These are phyloP conservation scores for Umbilicus rupestris DNA, from an alignment of 164 flowering plant genomes.

Conservation along the genomic window DNA sequence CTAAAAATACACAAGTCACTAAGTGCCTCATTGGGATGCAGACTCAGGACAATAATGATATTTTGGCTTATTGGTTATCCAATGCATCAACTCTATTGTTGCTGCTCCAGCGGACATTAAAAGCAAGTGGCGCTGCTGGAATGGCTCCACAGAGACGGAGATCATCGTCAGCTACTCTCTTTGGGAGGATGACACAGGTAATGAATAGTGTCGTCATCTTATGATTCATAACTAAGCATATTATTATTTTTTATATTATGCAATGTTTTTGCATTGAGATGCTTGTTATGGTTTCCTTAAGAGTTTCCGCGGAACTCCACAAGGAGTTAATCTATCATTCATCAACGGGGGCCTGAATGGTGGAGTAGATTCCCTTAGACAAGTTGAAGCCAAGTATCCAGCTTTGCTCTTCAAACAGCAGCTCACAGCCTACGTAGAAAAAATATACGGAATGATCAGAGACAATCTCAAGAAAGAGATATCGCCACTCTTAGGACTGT, in stretches of 20 bases:
- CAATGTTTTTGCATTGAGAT: background rate
- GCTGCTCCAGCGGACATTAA: conserved; percentile 85
- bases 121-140: conserved; percentile 96
- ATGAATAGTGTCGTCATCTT: no score
- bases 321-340: conserved; percentile 72
- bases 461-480: conserved; percentile 97
- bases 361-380: conserved; percentile 65
- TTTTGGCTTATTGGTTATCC: conserved; percentile 90
- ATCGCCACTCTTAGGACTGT: conserved; percentile 89
- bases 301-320: conserved; percentile 98
- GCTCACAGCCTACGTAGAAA: conserved; percentile 97
- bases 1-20: background rate
- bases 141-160: conserved; percentile 88
- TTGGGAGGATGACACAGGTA: conserved; percentile 96
- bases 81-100: conserved; percentile 88
- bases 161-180: conserved; percentile 75
- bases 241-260: background rate
- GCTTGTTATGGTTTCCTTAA: conserved; percentile 14
- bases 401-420: conserved; percentile 98
- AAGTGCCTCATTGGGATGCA: conserved; percentile 20
- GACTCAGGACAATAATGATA: conserved; percentile 83
- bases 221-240: background rate
- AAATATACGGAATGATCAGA: conserved; percentile 96
- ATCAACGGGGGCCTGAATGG: conserved; percentile 53
- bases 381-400: conserved; percentile 98